phyloP scores from a whole-genome alignment of 495 filamentous ascomycete genomes.

The Neurospora sp. region DNA sequence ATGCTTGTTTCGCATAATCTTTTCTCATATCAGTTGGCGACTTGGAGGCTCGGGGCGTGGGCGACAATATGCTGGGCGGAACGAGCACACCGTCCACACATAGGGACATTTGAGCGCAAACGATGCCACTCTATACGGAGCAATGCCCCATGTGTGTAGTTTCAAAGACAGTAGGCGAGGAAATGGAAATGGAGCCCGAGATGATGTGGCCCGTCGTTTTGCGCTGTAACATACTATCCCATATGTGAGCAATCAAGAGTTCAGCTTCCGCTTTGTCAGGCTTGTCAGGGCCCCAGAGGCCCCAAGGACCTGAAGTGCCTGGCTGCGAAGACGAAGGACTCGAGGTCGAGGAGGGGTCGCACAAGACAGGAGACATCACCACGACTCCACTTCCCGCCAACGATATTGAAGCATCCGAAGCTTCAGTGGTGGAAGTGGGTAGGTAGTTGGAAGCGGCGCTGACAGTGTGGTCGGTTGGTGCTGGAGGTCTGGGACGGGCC shows the following conservation, averaged over 20 bases:
- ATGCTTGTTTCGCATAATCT: neutral
- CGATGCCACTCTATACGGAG: neutral
- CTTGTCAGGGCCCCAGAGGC: neutral
- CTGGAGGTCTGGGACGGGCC: neutral
- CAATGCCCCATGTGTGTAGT: neutral
- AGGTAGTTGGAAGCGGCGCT: neutral
- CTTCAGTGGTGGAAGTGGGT: neutral
- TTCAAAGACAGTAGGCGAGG: neutral
- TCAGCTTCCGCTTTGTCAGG: neutral
- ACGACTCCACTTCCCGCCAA: neutral
- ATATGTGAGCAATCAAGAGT: neutral
- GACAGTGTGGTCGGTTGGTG: neutral
- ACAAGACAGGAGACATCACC: neutral
- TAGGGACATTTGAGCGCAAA: neutral
- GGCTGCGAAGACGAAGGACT: neutral
- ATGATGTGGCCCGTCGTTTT: neutral
- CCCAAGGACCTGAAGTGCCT: neutral
- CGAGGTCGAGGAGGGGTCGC: neutral
- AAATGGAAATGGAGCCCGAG: neutral
- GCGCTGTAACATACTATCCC: neutral
- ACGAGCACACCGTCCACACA: constrained; percentile 10
- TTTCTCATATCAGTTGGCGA: neutral
- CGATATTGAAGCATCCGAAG: neutral
- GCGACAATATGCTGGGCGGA: constrained; percentile 11
- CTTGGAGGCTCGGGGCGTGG: neutral